phyloP scores from a whole-genome alignment of 352 stramenopile genomes.

The Globisporangium paddicum region DNA sequence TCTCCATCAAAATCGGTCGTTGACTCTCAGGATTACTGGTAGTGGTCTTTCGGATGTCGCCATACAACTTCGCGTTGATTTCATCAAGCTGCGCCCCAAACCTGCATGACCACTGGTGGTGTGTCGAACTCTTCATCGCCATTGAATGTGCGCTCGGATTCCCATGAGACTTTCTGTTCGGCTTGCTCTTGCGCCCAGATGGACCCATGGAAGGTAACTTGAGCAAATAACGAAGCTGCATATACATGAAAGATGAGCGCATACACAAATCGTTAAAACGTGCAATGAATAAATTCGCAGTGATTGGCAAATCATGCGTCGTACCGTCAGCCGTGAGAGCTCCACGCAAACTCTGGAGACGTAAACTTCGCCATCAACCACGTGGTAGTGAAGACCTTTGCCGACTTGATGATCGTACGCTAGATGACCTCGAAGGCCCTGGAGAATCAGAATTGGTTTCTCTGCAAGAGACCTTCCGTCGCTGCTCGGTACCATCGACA shows the following conservation, averaged over 20 bases:
- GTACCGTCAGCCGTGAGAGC: conserved; percentile 12
- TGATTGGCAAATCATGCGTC: not conserved
- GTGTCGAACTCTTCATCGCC: not conserved
- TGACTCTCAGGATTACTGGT: not conserved
- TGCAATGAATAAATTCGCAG: not conserved
- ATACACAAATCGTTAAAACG: not conserved
- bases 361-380: conserved; percentile 1
- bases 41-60: conserved; percentile 6
- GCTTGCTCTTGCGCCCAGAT: not conserved
- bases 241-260: not conserved
- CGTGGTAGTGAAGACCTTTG: conserved; percentile 3
- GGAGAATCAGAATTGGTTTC: not conserved
- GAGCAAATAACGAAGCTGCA: conserved; percentile 37
- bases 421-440: conserved; percentile 5
- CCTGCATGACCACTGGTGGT: conserved; percentile 15
- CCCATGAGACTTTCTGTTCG: not conserved
- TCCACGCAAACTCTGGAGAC: not conserved
- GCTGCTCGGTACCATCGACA: not conserved
- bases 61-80: conserved; percentile 12
- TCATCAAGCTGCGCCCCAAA: conserved; percentile 28
- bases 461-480: not conserved
- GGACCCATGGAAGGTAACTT: conserved; percentile 23
- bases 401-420: conserved; percentile 7
- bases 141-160: not conserved
- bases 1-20: not conserved